A percentile compares a stretch with the other conserved stretches of the same genome.
Evolutionary conservation across 164 flowering plant species (phyloP).

Genomic region (Sedum album): DNA sequence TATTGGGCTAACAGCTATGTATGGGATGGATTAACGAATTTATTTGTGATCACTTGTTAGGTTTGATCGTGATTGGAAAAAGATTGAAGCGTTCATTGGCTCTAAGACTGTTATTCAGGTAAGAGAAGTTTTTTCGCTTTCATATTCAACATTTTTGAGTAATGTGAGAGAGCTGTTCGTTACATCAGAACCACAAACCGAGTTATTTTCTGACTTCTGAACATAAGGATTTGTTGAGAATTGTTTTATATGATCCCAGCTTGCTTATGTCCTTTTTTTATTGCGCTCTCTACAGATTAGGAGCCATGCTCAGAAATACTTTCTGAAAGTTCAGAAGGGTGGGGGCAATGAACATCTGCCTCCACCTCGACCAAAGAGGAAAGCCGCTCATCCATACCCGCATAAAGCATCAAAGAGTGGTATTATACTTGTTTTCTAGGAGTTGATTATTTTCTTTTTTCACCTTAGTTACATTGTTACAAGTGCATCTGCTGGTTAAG

Average conservation of each 20-base stretch:
- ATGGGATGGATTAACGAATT: neutral
- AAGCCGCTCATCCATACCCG: slow-evolving; percentile 88
- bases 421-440: slow-evolving; percentile 15
- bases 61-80: slow-evolving; percentile 94
- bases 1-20: too few species aligned
- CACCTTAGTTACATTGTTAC: too few species aligned
- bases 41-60: slow-evolving; percentile 27
- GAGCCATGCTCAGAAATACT: slow-evolving; percentile 95
- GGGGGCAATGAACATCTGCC: slow-evolving; percentile 87
- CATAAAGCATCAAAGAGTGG: slow-evolving; percentile 82
- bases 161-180: too few species aligned
- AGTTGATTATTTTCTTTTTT: neutral
- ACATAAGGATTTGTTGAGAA: neutral
- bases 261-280: too few species aligned
- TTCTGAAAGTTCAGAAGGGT: slow-evolving; percentile 87
- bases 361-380: slow-evolving; percentile 94
- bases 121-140: too few species aligned
- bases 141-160: too few species aligned
- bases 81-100: neutral
- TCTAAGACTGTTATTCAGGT: neutral
- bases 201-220: neutral
- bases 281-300: slow-evolving; percentile 43
- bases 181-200: too few species aligned
- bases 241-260: neutral
- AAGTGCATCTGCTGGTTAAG: neutral